Base-by-base conservation (phyloP, 2,329 filamentous ascomycete species). In the Diplocarpon rosae region DNA sequence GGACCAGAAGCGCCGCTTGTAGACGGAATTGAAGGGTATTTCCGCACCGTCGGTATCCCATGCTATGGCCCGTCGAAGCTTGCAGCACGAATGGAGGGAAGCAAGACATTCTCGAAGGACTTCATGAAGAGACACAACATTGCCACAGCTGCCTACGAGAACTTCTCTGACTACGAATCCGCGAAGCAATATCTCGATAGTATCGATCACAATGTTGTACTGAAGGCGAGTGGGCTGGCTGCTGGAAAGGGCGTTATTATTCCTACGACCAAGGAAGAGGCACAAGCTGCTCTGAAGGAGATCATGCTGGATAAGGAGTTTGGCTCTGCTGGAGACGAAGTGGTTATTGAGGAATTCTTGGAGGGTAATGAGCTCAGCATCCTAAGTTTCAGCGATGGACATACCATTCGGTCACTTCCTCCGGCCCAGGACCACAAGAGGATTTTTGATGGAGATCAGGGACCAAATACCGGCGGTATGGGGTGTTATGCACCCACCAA, bases 391-490 rank as follows among this genome's bases (percentile, higher is more conserved):
- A 86, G 81, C 59, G 92, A 98, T 61, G 92, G 92, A 41, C 83
- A 84, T 61, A 83, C 82, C 1, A 84, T 94, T 62, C 76, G 78
- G 60, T 87, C 83, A 8, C 71, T 96, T 9, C 90, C 90, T 5
- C 83, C 92, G 1, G 90, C 90, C 1, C 92, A 98, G 65, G 92
- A 96, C 63, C 92, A 98, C 71, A 96, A 98, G 74, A 78, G 88
- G 50, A 88, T 93, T 52, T 85, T 84, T 42, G 92, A 98, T 59
- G 86, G 85, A 43, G 90, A 96, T 61, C 73, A 77, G 39, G 92
- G 92, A 1, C 85, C 88, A 31, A 96, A 96, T 67, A 96, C 92
- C 2, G 92, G 90, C 48, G 92, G 92, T 33, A 96, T 96, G 92
- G 92, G 92, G 41, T 95, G 88, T 62, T 96, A 96, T 65, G 88